Conservation (phyloP, 371 early-diverging fungal genomes). For the Mucor saturninus region DNA sequence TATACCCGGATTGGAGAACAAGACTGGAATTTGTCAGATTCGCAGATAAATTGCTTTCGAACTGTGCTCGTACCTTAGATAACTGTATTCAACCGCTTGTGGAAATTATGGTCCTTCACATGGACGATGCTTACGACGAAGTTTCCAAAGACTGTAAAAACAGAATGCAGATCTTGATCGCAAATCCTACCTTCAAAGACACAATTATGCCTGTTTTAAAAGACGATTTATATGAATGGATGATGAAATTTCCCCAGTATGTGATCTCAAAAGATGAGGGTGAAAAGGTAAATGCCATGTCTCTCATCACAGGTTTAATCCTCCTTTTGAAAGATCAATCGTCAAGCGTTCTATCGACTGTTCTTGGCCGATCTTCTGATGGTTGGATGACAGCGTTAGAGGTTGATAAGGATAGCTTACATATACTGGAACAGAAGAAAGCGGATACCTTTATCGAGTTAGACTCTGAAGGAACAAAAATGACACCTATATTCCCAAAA, state of each 20-base stretch:
- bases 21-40: slow-evolving; percentile 52
- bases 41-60: slow-evolving; percentile 38
- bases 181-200: slow-evolving; percentile 17
- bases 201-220: slow-evolving; percentile 44
- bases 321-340: slow-evolving; percentile 44
- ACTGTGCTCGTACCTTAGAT: slow-evolving; percentile 47
- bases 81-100: slow-evolving; percentile 42
- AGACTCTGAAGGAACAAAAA: slow-evolving; percentile 3
- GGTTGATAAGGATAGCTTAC: slow-evolving; percentile 46
- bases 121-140: slow-evolving; percentile 50
- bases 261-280: slow-evolving; percentile 50
- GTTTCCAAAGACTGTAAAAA: slow-evolving; percentile 37
- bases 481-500: slow-evolving; percentile 44
- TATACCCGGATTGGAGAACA: slow-evolving; percentile 49
- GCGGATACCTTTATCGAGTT: slow-evolving; percentile 31
- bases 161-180: slow-evolving; percentile 29
- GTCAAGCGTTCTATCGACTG: slow-evolving; percentile 38
- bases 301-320: slow-evolving; percentile 47
- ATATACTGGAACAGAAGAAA: slow-evolving; percentile 46
- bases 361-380: slow-evolving; percentile 35
- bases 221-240: slow-evolving; percentile 45
- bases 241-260: slow-evolving; percentile 48
- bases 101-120: slow-evolving; percentile 51
- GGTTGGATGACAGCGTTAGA: slow-evolving; percentile 53
- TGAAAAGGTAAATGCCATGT: slow-evolving; percentile 46